These are phyloP conservation scores for Fraxinus ornus DNA, from an alignment of 305 asterid genomes.

Conservation along the genomic window DNA sequence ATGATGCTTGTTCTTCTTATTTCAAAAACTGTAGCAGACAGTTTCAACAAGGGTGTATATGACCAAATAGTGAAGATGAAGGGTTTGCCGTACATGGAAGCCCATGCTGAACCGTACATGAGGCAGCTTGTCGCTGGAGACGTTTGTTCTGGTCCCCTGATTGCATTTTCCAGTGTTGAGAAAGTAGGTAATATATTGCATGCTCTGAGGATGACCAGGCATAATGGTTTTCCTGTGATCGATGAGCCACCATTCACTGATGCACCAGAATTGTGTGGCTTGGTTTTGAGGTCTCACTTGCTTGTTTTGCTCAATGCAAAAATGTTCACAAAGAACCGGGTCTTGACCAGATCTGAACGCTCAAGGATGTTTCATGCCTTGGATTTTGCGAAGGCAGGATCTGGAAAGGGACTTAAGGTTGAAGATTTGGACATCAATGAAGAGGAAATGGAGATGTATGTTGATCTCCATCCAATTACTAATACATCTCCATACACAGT, in stretches of 20 bases:
- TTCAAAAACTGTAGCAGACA: slow-evolving; percentile 87
- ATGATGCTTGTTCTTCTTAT: slow-evolving; percentile 91
- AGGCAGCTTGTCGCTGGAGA: slow-evolving; percentile 76
- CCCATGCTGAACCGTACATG: slow-evolving; percentile 95
- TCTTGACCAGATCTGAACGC: slow-evolving; percentile 45
- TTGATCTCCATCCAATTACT: slow-evolving; percentile 86
- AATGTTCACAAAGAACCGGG: slow-evolving; percentile 56
- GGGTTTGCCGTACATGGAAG: slow-evolving; percentile 94
- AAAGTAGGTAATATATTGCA: slow-evolving; percentile 69
- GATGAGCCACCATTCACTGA: slow-evolving; percentile 86
- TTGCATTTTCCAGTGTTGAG: slow-evolving; percentile 72
- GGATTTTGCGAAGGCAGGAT: slow-evolving; percentile 90
- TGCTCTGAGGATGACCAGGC: slow-evolving; percentile 61
- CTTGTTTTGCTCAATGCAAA: slow-evolving; percentile 70
- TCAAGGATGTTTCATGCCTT: slow-evolving; percentile 54
- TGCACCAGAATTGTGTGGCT: slow-evolving; percentile 76
- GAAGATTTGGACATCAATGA: slow-evolving; percentile 63
- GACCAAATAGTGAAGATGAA: slow-evolving; percentile 94
- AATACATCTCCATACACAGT: slow-evolving; percentile 90
- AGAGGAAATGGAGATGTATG: slow-evolving; percentile 86
- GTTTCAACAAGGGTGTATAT: slow-evolving; percentile 79
- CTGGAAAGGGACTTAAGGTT: slow-evolving; percentile 80
- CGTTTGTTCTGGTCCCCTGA: slow-evolving; percentile 91
- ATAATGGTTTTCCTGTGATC: slow-evolving; percentile 84
- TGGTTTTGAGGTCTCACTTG: slow-evolving; percentile 81